phyloP scores from a whole-genome alignment of 208 protist species.

The Trypanosoma boissoni region DNA sequence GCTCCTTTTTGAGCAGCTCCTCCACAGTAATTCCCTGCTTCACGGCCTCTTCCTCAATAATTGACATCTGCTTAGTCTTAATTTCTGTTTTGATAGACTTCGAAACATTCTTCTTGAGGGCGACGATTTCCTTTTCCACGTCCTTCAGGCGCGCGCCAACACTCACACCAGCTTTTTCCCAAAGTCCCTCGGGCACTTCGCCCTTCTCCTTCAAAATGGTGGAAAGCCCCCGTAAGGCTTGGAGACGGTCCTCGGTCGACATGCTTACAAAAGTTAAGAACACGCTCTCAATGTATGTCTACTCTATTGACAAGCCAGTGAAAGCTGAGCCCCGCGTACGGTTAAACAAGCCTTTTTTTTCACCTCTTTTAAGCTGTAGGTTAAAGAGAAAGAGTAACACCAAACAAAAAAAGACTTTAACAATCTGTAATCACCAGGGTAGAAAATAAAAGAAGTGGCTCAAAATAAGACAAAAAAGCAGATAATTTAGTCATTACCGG shows the following conservation, averaged over 20 bases:
- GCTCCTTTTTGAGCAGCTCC: conserved; percentile 35
- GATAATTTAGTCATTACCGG: too few species aligned
- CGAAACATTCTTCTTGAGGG: conserved; percentile 60
- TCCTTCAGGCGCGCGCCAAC: conserved; percentile 87
- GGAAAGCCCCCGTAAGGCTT: conserved; percentile 62
- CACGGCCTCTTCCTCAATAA: conserved; percentile 59
- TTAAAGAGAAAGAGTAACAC: conserved; percentile 4
- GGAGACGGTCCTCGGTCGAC: conserved; percentile 34
- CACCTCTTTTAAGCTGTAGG: too few species aligned
- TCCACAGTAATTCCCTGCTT: conserved; percentile 57
- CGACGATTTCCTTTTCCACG: conserved; percentile 85
- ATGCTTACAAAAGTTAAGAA: background rate
- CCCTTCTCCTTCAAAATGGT: conserved; percentile 66
- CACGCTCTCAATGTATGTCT: background rate
- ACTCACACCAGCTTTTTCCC: conserved; percentile 62
- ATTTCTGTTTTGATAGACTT: conserved; percentile 56
- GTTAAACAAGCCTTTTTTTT: too few species aligned
- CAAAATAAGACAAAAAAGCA: too few species aligned
- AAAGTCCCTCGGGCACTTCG: conserved; percentile 38
- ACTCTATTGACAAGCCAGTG: background rate
- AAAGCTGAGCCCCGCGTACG: too few species aligned
- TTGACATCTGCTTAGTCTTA: conserved; percentile 46
- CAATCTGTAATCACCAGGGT: background rate
- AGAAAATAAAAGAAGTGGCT: too few species aligned
- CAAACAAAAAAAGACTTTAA: conserved; percentile 9